Base-by-base conservation (phyloP, 108 stramenopile species). In the Discostella pseudostelligera region DNA sequence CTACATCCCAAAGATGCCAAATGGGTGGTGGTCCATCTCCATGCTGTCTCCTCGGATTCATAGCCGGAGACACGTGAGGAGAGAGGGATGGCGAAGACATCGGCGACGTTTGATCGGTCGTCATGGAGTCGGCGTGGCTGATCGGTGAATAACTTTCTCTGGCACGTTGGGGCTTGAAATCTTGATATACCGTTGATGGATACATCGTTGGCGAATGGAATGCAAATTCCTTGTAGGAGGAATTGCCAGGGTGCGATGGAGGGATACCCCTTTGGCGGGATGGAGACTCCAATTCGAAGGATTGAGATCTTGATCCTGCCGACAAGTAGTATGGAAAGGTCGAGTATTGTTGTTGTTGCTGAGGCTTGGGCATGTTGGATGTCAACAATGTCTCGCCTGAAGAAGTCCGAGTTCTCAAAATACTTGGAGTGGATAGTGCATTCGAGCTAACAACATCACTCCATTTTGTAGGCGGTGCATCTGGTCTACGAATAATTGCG, bases 71-170 rank as follows among this genome's bases (percentile, higher is more conserved):
- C 16, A 61, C 56, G 17, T 67, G 69, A 39, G 76, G 76, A 35
- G 76, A 78, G 42, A 70, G 64, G 25, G 76, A 78, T 24, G 76
- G 69, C 21, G 62, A 68, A 26, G 76, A 78, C 65, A 70, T 61
- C 14, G 69, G 69, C 25, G 76, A 70, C 55, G 76, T 78, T 36
- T 62, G 64, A 48, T 66, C 76, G 35, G 76, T 78, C 8, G 21
- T 53, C 29, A 35, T 47, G 43, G 76, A 78, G 28, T 78, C 76
- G 5, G 57, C 69, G 24, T 65, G 50, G 40, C 76, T 78, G 6
- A 60, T 44, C 19, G 65, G 58, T n/a, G 76, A 78, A 64, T 69
- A 60, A 29, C 54, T 49, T 19, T n/a, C 59, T 19, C 40, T 13
- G 24, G 17, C 6, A 8, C 0, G 35, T 0, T 39, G 40, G 20